Evolutionary conservation across 2,329 filamentous ascomycete species (phyloP).

Genomic region (Xylariomycetidae sp.): DNA sequence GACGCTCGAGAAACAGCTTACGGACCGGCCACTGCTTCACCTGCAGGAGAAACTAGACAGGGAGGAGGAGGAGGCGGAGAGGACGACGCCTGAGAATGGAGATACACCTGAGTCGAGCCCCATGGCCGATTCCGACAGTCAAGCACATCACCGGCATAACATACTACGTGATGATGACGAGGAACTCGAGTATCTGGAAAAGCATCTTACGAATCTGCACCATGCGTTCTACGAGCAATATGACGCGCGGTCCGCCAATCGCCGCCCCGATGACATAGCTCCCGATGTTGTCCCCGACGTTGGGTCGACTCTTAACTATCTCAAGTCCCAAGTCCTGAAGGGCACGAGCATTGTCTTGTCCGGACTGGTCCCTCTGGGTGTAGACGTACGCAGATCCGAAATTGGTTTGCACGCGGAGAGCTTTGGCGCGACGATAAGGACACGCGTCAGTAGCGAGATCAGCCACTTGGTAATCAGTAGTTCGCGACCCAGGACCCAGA

Average conservation of each 20-base stretch:
- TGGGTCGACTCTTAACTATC: slow-evolving; percentile 72
- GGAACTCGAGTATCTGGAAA: slow-evolving; percentile 73
- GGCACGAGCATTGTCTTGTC: slow-evolving; percentile 81
- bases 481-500: slow-evolving; percentile 74
- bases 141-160: slow-evolving; percentile 57
- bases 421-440: slow-evolving; percentile 69
- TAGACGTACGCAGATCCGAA: slow-evolving; percentile 75
- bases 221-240: slow-evolving; percentile 78
- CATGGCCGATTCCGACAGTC: slow-evolving; percentile 25
- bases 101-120: slow-evolving; percentile 25
- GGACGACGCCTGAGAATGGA: slow-evolving; percentile 40
- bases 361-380: slow-evolving; percentile 79
- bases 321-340: slow-evolving; percentile 73
- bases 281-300: slow-evolving; percentile 69
- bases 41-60: slow-evolving; percentile 89
- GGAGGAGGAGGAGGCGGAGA: slow-evolving; percentile 64
- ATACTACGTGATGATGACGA: slow-evolving; percentile 83
- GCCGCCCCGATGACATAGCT: slow-evolving; percentile 39
- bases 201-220: slow-evolving; percentile 73
- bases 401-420: slow-evolving; percentile 80
- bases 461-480: slow-evolving; percentile 73
- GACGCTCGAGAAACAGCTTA: slow-evolving; percentile 80
- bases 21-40: slow-evolving; percentile 82
- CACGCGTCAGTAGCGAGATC: slow-evolving; percentile 55
- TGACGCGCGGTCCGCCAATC: slow-evolving; percentile 52